A percentile compares a stretch with the other conserved stretches of the same genome.
Evolutionary conservation across 1,139 yeast genomes (phyloP).

Genomic region (Geotrichum siamense): DNA sequence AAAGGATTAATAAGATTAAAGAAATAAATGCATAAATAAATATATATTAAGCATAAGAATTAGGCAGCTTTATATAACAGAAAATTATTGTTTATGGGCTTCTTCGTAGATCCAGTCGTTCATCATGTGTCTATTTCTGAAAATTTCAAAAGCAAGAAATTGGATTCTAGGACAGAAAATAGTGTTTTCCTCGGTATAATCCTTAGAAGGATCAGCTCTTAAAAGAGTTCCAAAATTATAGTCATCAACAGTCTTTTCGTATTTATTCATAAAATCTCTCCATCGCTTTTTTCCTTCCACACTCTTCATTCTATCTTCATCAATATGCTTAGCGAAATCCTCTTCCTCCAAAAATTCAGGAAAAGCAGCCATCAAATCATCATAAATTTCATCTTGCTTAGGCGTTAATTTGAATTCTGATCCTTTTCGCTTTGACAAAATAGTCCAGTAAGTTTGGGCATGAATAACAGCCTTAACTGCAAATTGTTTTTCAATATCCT

Average conservation of each 20-base stretch:
- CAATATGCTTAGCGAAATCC: slow-evolving; percentile 48
- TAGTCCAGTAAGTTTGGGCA: slow-evolving; percentile 88
- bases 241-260: slow-evolving; percentile 68
- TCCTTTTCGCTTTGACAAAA: slow-evolving; percentile 69
- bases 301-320: slow-evolving; percentile 79
- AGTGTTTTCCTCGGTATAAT: slow-evolving; percentile 77
- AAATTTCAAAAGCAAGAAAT: slow-evolving; percentile 90
- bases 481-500: slow-evolving; percentile 85
- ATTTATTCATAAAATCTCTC: slow-evolving; percentile 81
- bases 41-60: background rate
- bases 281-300: slow-evolving; percentile 76
- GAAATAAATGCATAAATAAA: slow-evolving; percentile 1
- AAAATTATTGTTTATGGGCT: slow-evolving; percentile 8
- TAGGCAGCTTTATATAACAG: background rate
- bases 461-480: slow-evolving; percentile 97
- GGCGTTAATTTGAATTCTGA: slow-evolving; percentile 70
- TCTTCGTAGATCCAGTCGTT: slow-evolving; percentile 73
- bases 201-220: slow-evolving; percentile 61
- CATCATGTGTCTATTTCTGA: slow-evolving; percentile 82
- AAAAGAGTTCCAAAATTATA: slow-evolving; percentile 92
- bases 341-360: slow-evolving; percentile 70
- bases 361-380: slow-evolving; percentile 60
- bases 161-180: slow-evolving; percentile 89
- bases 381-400: slow-evolving; percentile 73
- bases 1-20: background rate